Percentiles rank a stretch among this genome's conserved stretches.
Evolutionary conservation across 1,139 yeast species (phyloP).

Genomic region (Yamadazyma sp.): DNA sequence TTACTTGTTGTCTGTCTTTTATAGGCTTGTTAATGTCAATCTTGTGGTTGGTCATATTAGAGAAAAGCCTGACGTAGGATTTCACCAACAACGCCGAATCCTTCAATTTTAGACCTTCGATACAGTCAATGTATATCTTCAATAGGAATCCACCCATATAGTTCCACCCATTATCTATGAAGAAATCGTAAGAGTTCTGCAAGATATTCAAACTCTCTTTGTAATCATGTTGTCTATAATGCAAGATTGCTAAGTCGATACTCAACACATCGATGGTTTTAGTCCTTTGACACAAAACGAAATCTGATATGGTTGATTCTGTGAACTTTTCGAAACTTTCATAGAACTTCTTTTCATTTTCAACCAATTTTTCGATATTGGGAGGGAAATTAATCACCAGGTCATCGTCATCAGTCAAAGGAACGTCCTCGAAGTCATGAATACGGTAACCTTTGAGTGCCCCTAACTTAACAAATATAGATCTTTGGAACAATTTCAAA

Average conservation of each 20-base stretch:
- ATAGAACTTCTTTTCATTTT: constrained; percentile 20
- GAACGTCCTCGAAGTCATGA: constrained; percentile 23
- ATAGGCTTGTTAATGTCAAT: constrained; percentile 31
- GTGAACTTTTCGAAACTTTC: constrained; percentile 38
- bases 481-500: constrained; percentile 43
- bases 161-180: constrained; percentile 72
- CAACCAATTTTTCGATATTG: constrained; percentile 11
- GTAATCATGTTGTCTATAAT: constrained; percentile 59
- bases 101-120: constrained; percentile 44
- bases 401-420: constrained; percentile 14
- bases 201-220: constrained; percentile 62
- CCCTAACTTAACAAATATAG: constrained; percentile 41
- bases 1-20: constrained; percentile 8
- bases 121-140: constrained; percentile 67
- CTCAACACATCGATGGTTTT: constrained; percentile 73
- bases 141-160: constrained; percentile 64
- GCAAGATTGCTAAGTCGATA: constrained; percentile 76
- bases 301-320: constrained; percentile 43
- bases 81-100: constrained; percentile 24
- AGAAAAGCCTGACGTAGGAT: constrained; percentile 35
- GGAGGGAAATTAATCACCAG: background rate
- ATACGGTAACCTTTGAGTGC: constrained; percentile 31
- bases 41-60: constrained; percentile 25
- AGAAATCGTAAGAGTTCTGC: constrained; percentile 67
- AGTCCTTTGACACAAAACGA: constrained; percentile 48